phyloP scores from a whole-genome alignment of 176 grass and related monocot genomes.

The Aechmea fasciata region DNA sequence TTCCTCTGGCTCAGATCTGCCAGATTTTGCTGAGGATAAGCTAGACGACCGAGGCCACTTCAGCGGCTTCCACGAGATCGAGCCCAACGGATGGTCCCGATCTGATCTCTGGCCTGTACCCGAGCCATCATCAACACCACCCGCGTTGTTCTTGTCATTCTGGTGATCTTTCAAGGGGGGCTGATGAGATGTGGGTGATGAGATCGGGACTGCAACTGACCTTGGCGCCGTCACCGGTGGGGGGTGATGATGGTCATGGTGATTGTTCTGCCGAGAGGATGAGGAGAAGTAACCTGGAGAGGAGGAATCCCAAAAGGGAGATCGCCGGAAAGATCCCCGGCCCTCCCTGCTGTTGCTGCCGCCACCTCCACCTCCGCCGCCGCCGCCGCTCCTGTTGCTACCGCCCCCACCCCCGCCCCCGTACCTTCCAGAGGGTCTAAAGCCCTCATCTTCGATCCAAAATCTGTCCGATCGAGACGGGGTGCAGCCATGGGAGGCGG shows the following conservation, averaged over 20 bases:
- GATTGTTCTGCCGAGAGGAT: slow-evolving; percentile 35
- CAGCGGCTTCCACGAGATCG: slow-evolving; percentile 33
- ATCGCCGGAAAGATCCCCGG: slow-evolving; percentile 8
- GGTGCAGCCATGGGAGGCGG: slow-evolving; percentile 16
- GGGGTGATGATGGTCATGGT: slow-evolving; percentile 22
- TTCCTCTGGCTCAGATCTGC: slow-evolving; percentile 41
- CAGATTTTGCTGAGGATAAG: slow-evolving; percentile 19
- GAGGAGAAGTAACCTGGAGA: slow-evolving; percentile 34
- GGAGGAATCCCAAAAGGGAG: slow-evolving; percentile 10
- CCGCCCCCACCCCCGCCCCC: background rate
- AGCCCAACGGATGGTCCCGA: slow-evolving; percentile 26
- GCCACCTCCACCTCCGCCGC: background rate
- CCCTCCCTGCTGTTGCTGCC: slow-evolving; percentile 4
- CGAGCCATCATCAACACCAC: slow-evolving; percentile 33
- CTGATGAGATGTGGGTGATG: slow-evolving; percentile 14
- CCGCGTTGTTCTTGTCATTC: slow-evolving; percentile 7
- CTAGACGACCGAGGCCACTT: slow-evolving; percentile 28
- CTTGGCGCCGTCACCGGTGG: slow-evolving; percentile 36
- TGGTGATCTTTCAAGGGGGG: slow-evolving; percentile 5
- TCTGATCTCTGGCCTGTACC: slow-evolving; percentile 31
- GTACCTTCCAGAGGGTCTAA: slow-evolving; percentile 9
- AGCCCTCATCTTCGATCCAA: slow-evolving; percentile 12
- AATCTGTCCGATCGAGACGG: slow-evolving; percentile 19
- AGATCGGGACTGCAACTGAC: slow-evolving; percentile 66
- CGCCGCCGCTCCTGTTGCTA: background rate